A percentile compares a stretch with the other conserved stretches of the same genome.
Evolutionary conservation across 1,139 yeast genomes (phyloP).

Genomic region (Lodderomyces parapsilosis): DNA sequence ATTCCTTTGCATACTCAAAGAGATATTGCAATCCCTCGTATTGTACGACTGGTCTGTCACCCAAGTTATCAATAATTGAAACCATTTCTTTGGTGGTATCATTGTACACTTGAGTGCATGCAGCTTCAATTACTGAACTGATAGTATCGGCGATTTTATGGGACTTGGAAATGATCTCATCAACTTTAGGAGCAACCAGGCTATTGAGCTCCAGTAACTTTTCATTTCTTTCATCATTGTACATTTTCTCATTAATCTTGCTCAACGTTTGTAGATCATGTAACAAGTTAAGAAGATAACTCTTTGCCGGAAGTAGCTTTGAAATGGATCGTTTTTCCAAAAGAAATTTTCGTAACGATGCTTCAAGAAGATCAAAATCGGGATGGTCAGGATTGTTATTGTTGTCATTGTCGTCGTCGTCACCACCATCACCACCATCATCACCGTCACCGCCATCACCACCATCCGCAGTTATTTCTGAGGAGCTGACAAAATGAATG

Average conservation of each 20-base stretch:
- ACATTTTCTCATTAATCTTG: conserved; percentile 57
- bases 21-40: conserved; percentile 66
- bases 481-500: conserved; percentile 89
- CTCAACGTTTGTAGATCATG: conserved; percentile 65
- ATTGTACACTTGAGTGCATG: conserved; percentile 60
- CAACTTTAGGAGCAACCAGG: conserved; percentile 63
- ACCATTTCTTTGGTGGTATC: conserved; percentile 56
- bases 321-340: conserved; percentile 87
- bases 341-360: conserved; percentile 80
- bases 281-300: conserved; percentile 68
- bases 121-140: conserved; percentile 59
- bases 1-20: conserved; percentile 67
- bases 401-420: conserved; percentile 28
- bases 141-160: conserved; percentile 57
- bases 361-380: conserved; percentile 81
- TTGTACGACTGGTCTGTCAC: conserved; percentile 53
- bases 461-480: conserved; percentile 31
- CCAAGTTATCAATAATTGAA: conserved; percentile 54
- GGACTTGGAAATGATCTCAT: conserved; percentile 52
- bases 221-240: conserved; percentile 44
- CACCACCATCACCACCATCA: conserved; percentile 21
- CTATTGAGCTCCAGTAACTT: conserved; percentile 47
- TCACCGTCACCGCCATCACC: conserved; percentile 23
- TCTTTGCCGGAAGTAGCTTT: conserved; percentile 89
- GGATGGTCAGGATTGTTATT: conserved; percentile 36